These are phyloP conservation scores for Elaeis oleifera DNA, from an alignment of 202 grass and related monocot genomes.

Conservation along the genomic window DNA sequence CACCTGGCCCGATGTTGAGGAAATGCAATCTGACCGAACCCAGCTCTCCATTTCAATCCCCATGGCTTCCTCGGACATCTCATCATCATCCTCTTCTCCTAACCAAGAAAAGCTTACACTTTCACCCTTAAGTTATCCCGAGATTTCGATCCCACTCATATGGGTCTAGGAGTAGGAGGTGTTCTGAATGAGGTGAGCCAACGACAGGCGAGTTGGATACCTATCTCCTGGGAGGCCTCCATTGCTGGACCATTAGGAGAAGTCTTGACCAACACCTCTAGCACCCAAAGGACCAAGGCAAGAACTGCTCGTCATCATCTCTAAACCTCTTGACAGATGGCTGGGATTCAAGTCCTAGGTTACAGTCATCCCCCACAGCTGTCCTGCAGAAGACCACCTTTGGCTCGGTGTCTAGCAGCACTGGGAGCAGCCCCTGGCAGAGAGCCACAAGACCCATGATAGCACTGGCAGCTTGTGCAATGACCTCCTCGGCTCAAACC, in stretches of 20 bases:
- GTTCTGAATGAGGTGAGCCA: slow-evolving; percentile 30
- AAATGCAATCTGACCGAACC: slow-evolving; percentile 38
- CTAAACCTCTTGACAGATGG: slow-evolving; percentile 58
- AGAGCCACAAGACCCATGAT: slow-evolving; percentile 53
- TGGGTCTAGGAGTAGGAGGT: slow-evolving; percentile 29
- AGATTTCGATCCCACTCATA: slow-evolving; percentile 31
- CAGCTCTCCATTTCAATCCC: slow-evolving; percentile 6
- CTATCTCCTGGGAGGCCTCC: slow-evolving; percentile 42
- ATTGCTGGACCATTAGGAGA: slow-evolving; percentile 90
- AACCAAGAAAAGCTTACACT: slow-evolving; percentile 48
- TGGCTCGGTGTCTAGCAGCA: slow-evolving; percentile 70
- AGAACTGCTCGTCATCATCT: slow-evolving; percentile 27
- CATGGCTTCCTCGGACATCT: slow-evolving; percentile 8
- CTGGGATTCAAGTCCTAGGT: slow-evolving; percentile 64
- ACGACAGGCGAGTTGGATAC: slow-evolving; percentile 37
- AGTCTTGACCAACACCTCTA: slow-evolving; percentile 60
- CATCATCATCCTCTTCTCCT: slow-evolving; percentile 12
- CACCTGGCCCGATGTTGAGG: slow-evolving; percentile 58
- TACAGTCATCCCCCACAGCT: slow-evolving; percentile 66
- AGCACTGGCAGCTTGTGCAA: slow-evolving; percentile 31
- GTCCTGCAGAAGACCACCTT: slow-evolving; percentile 87
- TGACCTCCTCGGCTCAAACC: slow-evolving; percentile 57
- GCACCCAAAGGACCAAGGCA: slow-evolving; percentile 32
- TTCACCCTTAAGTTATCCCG: slow-evolving; percentile 42
- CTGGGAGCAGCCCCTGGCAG: slow-evolving; percentile 73